Conservation (phyloP, 1,284 basidiomycete genomes). For the Heimioporus punctisporus region DNA sequence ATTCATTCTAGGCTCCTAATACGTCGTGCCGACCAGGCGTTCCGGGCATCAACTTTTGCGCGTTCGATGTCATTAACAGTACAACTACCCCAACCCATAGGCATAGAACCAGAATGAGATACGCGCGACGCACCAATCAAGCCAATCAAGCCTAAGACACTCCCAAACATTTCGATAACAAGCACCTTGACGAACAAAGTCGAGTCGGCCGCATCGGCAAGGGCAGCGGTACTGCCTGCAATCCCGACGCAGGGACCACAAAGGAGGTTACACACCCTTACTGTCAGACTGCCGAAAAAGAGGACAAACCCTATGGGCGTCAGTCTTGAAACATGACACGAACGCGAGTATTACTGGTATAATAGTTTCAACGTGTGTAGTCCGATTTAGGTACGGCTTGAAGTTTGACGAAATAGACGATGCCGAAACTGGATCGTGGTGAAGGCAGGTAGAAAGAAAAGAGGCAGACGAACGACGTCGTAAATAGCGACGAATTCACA, state of each 20-base stretch:
- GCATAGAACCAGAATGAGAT: not conserved
- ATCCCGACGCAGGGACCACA: conserved; percentile 93
- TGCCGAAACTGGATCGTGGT: conserved; percentile 74
- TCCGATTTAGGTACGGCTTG: conserved; percentile 56
- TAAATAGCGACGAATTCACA: conserved; percentile 99
- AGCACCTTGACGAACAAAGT: conserved; percentile 94
- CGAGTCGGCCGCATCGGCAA: conserved; percentile 93
- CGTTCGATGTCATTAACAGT: conserved; percentile 62
- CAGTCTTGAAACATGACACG: not conserved
- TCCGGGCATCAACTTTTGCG: conserved; percentile 54
- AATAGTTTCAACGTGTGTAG: conserved; percentile 87
- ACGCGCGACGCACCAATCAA: conserved; percentile 65
- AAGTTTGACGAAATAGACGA: conserved; percentile 90
- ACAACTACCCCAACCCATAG: conserved; percentile 47
- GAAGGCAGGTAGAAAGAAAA: no score
- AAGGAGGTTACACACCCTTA: conserved; percentile 91
- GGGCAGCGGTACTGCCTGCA: conserved; percentile 90
- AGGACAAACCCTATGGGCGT: conserved; percentile 73
- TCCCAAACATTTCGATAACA: conserved; percentile 94
- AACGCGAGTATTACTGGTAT: conserved; percentile 63
- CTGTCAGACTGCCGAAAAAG: conserved; percentile 95
- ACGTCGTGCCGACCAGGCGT: no score
- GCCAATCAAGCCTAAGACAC: conserved; percentile 90
- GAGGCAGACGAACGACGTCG: conserved; percentile 71
- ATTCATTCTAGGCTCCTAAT: no score